Evolutionary conservation across 192 early-diverging fungal genomes (phyloP).

Genomic region (Dimargaris xerosporica): DNA sequence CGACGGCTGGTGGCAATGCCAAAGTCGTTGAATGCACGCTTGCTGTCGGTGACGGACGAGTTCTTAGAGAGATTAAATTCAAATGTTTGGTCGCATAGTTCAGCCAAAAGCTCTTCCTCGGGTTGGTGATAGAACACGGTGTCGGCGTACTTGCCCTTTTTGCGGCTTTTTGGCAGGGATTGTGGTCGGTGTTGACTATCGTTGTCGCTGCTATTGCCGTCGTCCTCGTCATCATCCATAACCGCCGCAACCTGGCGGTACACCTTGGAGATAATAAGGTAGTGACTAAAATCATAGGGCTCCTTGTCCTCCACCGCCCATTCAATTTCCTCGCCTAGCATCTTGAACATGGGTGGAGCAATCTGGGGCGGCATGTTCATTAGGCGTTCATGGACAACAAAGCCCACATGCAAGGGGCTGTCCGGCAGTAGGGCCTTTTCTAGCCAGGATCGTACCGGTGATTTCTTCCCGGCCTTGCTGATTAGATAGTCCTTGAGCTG

Average conservation of each 20-base stretch:
- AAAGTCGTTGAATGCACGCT: conserved; percentile 68
- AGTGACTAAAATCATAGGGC: conserved; percentile 71
- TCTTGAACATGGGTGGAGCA: conserved; percentile 76
- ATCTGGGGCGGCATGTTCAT: conserved; percentile 95
- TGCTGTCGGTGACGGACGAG: conserved; percentile 51
- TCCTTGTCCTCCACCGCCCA: conserved; percentile 54
- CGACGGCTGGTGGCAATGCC: conserved; percentile 60
- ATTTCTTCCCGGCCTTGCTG: conserved; percentile 33
- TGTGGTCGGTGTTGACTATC: conserved; percentile 15
- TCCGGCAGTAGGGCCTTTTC: background rate
- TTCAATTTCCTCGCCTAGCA: conserved; percentile 73
- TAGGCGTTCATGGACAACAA: conserved; percentile 75
- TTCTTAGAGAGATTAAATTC: conserved; percentile 71
- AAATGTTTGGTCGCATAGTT: conserved; percentile 52
- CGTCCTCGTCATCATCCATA: conserved; percentile 38
- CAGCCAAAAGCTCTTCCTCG: conserved; percentile 83
- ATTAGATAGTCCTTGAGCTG: conserved; percentile 46
- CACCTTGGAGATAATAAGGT: conserved; percentile 60
- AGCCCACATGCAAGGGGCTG: conserved; percentile 32
- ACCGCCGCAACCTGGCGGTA: conserved; percentile 60
- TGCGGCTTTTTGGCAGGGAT: conserved; percentile 29
- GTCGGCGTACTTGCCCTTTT: conserved; percentile 8
- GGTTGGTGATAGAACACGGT: conserved; percentile 65
- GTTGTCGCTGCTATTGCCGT: conserved; percentile 13
- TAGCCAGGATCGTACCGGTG: conserved; percentile 12